Conservation (phyloP, 1,284 basidiomycete genomes). For the Rhodotorula sp. region DNA sequence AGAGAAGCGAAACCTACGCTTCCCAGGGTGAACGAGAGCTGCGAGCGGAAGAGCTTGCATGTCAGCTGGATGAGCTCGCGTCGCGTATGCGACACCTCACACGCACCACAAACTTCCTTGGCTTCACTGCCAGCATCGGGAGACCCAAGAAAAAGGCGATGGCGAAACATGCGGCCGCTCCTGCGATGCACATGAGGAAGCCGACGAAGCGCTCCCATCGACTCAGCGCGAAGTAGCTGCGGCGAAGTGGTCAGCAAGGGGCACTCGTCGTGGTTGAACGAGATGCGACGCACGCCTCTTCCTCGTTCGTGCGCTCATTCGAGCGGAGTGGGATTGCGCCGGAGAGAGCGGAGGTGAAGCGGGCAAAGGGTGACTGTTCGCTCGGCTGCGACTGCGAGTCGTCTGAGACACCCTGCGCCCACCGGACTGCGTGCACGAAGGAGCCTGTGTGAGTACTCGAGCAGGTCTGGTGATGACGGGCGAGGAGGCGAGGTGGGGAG, state of each 20-base stretch:
- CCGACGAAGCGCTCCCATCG: conserved; percentile 90
- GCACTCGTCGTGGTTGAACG: too few species aligned
- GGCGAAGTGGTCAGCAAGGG: too few species aligned
- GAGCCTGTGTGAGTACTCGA: neutral
- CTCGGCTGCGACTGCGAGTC: conserved; percentile 19
- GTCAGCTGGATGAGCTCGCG: conserved; percentile 55
- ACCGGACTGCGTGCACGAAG: conserved; percentile 25
- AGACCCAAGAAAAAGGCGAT: conserved; percentile 84
- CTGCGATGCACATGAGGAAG: conserved; percentile 86
- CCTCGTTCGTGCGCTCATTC: conserved; percentile 80
- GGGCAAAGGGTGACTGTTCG: conserved; percentile 23
- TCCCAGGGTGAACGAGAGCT: conserved; percentile 59
- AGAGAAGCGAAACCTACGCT: conserved; percentile 53
- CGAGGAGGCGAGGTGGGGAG: neutral
- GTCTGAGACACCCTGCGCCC: conserved; percentile 32
- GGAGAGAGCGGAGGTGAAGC: conserved; percentile 46
- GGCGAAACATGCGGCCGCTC: conserved; percentile 91
- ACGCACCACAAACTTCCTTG: conserved; percentile 50
- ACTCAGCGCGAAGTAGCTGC: conserved; percentile 68
- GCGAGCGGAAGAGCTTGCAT: neutral
- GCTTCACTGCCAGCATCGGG: conserved; percentile 76
- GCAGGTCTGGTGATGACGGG: neutral
- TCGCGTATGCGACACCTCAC: neutral
- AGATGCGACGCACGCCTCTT: conserved; percentile 89
- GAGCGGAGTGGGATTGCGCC: conserved; percentile 86